A percentile compares a stretch with the other conserved stretches of the same genome.
Evolutionary conservation across 2,329 filamentous ascomycete species (phyloP).

Genomic region (Allantophomopsis lycopodina): DNA sequence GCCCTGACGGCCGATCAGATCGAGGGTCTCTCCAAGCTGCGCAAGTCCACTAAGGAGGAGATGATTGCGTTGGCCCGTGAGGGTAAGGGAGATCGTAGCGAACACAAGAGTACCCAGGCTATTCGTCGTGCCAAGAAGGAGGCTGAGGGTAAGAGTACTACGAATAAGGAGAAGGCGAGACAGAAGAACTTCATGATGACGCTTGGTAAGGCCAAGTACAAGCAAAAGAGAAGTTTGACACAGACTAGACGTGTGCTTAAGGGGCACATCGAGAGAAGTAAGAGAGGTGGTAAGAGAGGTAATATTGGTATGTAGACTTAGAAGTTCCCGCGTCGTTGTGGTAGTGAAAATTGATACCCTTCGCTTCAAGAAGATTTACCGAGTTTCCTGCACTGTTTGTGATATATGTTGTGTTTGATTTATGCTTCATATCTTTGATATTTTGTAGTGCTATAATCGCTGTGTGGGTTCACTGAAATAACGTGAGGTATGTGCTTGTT

Average conservation of each 20-base stretch:
- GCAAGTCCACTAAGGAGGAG: conserved; percentile 83
- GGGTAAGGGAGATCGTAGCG: conserved; percentile 61
- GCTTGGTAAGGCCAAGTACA: conserved; percentile 85
- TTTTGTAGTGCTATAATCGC: too few species aligned
- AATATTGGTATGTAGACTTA: conserved; percentile 31
- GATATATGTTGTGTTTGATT: too few species aligned
- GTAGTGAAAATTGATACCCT: too few species aligned
- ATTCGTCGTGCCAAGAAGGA: conserved; percentile 79
- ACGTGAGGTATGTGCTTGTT: too few species aligned
- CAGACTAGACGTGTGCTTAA: conserved; percentile 71
- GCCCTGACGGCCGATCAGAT: conserved; percentile 85
- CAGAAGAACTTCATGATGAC: conserved; percentile 99
- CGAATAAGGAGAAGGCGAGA: conserved; percentile 90
- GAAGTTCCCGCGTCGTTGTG: too few species aligned
- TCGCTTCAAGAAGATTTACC: too few species aligned
- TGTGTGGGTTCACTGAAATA: too few species aligned
- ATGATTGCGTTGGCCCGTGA: conserved; percentile 71
- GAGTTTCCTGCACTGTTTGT: too few species aligned
- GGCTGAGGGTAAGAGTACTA: conserved; percentile 83
- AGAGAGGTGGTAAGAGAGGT: conserved; percentile 69
- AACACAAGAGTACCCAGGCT: conserved; percentile 79
- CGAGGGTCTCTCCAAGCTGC: conserved; percentile 68
- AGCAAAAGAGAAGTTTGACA: conserved; percentile 86
- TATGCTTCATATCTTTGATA: too few species aligned
- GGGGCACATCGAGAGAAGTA: conserved; percentile 70